A percentile compares a stretch with the other conserved stretches of the same genome.
These are phyloP conservation scores for Thraustochytrium sp. DNA, from an alignment of 352 stramenopile species.

Conservation along the genomic window DNA sequence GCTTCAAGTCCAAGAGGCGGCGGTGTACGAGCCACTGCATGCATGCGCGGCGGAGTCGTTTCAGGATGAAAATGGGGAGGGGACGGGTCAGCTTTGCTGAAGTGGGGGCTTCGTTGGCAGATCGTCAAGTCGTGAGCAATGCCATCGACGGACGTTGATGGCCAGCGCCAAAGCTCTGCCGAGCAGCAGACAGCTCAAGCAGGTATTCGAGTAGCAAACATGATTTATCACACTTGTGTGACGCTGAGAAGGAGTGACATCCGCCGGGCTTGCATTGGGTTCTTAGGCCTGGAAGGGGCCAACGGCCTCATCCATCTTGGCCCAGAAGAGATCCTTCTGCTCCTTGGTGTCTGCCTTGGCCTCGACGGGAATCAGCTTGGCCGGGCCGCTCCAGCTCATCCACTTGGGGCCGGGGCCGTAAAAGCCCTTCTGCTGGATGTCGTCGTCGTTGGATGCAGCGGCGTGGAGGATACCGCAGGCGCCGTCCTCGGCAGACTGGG, in stretches of 20 bases:
- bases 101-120: too few relatives aligned
- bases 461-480: neutral
- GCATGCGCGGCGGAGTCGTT: too few relatives aligned
- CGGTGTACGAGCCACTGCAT: too few relatives aligned
- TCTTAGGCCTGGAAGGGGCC: slow-evolving; percentile 8
- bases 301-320: slow-evolving; percentile 46
- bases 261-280: neutral
- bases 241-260: neutral
- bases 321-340: slow-evolving; percentile 48
- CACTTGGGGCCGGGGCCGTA: slow-evolving; percentile 34
- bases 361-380: slow-evolving; percentile 38
- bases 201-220: neutral
- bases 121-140: too few relatives aligned
- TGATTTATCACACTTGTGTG: neutral
- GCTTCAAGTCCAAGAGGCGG: too few relatives aligned
- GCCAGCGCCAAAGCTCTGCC: too few relatives aligned
- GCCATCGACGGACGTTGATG: too few relatives aligned
- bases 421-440: slow-evolving; percentile 30
- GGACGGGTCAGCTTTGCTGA: too few relatives aligned
- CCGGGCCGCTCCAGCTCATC: neutral
- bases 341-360: slow-evolving; percentile 32
- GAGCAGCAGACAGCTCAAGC: neutral
- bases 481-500: slow-evolving; percentile 36
- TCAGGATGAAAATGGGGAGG: too few relatives aligned
- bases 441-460: slow-evolving; percentile 28